A percentile compares a stretch with the other conserved stretches of the same genome.
Evolutionary conservation across 2,329 filamentous ascomycete species (phyloP).

Genomic region (Xylariaceae sp.): DNA sequence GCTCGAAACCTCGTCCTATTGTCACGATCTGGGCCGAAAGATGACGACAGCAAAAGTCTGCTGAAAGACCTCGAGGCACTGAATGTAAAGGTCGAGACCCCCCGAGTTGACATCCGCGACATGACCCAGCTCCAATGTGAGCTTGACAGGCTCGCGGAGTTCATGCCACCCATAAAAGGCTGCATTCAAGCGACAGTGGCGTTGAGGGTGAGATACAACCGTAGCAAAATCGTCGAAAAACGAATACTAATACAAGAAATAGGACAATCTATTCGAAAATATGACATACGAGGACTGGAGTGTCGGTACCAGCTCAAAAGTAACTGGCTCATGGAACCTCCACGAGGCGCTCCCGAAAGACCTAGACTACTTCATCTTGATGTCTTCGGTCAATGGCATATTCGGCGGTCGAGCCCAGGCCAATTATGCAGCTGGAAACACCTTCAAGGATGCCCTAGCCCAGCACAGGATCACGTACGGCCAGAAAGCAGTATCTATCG

Average conservation of each 20-base stretch:
- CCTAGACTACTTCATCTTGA: constrained; percentile 31
- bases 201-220: not conserved
- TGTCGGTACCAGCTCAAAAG: not conserved
- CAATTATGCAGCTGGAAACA: constrained; percentile 31
- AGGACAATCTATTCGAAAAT: constrained; percentile 1
- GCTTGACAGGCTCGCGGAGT: not conserved
- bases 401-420: constrained; percentile 26
- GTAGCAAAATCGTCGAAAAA: not conserved
- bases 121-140: not conserved
- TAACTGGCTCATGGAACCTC: constrained; percentile 1
- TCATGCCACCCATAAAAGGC: constrained; percentile 1
- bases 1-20: constrained; percentile 2
- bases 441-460: constrained; percentile 22
- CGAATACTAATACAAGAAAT: not conserved
- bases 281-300: constrained; percentile 1
- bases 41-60: not conserved
- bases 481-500: constrained; percentile 3
- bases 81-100: not conserved
- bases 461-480: constrained; percentile 6
- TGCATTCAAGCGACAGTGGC: constrained; percentile 1
- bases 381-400: constrained; percentile 30
- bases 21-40: not conserved
- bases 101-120: constrained; percentile 1
- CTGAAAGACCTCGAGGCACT: not conserved
- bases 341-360: constrained; percentile 1